Evolutionary conservation across 2,329 filamentous ascomycete species (phyloP).

Genomic region (Ceratocystis huliohia): DNA sequence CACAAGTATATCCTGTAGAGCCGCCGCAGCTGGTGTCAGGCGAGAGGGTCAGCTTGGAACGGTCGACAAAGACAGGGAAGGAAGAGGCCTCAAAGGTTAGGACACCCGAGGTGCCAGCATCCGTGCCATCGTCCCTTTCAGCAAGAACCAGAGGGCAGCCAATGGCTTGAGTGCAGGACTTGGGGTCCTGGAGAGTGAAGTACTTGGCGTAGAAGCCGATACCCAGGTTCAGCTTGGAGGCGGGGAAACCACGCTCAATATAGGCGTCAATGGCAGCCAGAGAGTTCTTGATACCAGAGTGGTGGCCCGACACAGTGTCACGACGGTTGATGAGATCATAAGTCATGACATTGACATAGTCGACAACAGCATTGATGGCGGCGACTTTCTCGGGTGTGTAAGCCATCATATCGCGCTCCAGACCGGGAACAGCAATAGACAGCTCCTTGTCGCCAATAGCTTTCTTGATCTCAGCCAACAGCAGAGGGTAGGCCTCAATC

Average conservation of each 20-base stretch:
- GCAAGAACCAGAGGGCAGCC: slow-evolving; percentile 45
- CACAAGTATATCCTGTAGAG: slow-evolving; percentile 28
- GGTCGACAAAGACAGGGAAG: background rate
- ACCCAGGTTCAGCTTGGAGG: slow-evolving; percentile 46
- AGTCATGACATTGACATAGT: slow-evolving; percentile 57
- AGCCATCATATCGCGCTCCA: slow-evolving; percentile 53
- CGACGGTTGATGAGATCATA: slow-evolving; percentile 61
- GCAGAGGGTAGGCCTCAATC: too few relatives aligned
- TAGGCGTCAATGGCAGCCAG: slow-evolving; percentile 46
- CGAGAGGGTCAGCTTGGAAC: background rate
- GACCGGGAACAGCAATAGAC: slow-evolving; percentile 55
- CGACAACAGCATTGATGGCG: slow-evolving; percentile 45
- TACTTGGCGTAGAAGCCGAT: slow-evolving; percentile 57
- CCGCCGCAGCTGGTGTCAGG: background rate
- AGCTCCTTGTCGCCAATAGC: slow-evolving; percentile 52
- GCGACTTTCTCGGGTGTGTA: slow-evolving; percentile 49
- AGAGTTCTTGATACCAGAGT: slow-evolving; percentile 48
- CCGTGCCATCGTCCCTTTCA: slow-evolving; percentile 29
- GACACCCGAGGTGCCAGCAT: background rate
- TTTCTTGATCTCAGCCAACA: too few relatives aligned
- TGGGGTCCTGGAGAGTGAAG: slow-evolving; percentile 38
- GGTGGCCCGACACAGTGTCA: slow-evolving; percentile 50
- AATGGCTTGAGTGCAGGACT: slow-evolving; percentile 33
- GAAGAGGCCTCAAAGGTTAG: background rate
- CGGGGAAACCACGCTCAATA: slow-evolving; percentile 39